Conservation (phyloP, 2,329 filamentous ascomycete genomes). For the Helotiales sp. region DNA sequence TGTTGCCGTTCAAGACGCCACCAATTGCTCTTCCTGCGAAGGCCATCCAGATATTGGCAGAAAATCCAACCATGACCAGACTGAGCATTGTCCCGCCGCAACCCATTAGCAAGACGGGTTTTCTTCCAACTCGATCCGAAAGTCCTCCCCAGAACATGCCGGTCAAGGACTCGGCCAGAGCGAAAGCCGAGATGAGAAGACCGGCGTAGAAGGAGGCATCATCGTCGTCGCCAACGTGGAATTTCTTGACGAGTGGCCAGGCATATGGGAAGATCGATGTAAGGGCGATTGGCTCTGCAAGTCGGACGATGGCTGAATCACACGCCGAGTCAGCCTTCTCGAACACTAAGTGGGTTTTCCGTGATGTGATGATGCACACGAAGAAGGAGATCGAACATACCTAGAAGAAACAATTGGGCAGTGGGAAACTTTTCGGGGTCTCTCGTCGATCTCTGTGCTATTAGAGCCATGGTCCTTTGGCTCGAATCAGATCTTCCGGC, state of each 20-base stretch:
- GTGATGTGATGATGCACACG: not conserved
- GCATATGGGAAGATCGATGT: constrained; percentile 94
- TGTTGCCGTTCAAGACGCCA: constrained; percentile 86
- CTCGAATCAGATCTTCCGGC: constrained; percentile 25
- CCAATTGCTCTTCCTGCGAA: constrained; percentile 74
- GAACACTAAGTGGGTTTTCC: not conserved
- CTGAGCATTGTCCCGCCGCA: constrained; percentile 81
- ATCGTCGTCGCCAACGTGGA: constrained; percentile 67
- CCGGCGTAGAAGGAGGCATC: constrained; percentile 89
- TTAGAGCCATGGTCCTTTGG: constrained; percentile 30
- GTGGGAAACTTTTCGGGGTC: constrained; percentile 77
- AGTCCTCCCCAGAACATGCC: constrained; percentile 87
- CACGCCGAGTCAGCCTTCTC: not conserved
- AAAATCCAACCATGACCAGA: constrained; percentile 79
- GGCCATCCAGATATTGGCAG: constrained; percentile 81
- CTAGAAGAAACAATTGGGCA: constrained; percentile 79
- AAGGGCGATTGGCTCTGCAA: constrained; percentile 89
- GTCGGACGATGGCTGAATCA: constrained; percentile 69
- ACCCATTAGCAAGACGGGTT: constrained; percentile 80
- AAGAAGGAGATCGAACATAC: constrained; percentile 49
- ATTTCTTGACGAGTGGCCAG: constrained; percentile 78
- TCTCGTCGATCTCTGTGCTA: constrained; percentile 41
- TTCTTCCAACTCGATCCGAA: constrained; percentile 80
- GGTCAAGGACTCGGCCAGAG: constrained; percentile 77
- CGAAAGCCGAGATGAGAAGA: constrained; percentile 83